A percentile compares a stretch with the other conserved stretches of the same genome.
Conservation (phyloP, 495 filamentous ascomycete species). For the Chaetomium tenue region DNA sequence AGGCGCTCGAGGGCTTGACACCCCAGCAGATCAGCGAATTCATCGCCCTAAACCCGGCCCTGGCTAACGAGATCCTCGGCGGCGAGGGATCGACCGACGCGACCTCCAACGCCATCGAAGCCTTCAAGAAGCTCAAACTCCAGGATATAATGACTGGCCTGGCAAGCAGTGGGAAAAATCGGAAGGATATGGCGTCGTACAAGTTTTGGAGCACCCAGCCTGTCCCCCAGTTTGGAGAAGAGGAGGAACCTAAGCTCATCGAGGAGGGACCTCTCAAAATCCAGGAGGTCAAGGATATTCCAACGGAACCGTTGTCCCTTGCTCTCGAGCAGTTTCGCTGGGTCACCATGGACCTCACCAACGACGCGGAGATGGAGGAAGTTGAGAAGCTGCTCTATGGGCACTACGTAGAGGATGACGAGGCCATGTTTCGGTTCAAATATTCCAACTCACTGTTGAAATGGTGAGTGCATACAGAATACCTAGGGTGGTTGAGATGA, state of each 20-base stretch:
- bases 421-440: slow-evolving; percentile 95
- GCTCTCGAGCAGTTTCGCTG: slow-evolving; percentile 80
- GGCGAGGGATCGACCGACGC: slow-evolving; percentile 27
- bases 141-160: slow-evolving; percentile 81
- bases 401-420: slow-evolving; percentile 95
- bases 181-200: slow-evolving; percentile 93
- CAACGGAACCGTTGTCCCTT: slow-evolving; percentile 64
- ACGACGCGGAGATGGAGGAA: slow-evolving; percentile 62
- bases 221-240: slow-evolving; percentile 75
- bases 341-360: slow-evolving; percentile 81
- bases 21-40: slow-evolving; percentile 53
- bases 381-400: slow-evolving; percentile 83
- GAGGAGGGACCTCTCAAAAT: slow-evolving; percentile 56
- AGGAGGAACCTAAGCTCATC: slow-evolving; percentile 41
- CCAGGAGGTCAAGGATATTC: slow-evolving; percentile 71
- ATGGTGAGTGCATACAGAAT: slow-evolving; percentile 60
- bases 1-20: slow-evolving; percentile 47
- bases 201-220: slow-evolving; percentile 99
- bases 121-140: slow-evolving; percentile 69
- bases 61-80: slow-evolving; percentile 54
- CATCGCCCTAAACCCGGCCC: slow-evolving; percentile 59
- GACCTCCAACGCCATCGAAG: slow-evolving; percentile 51
- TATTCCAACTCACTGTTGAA: slow-evolving; percentile 85
- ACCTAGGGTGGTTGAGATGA: too few species aligned
- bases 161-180: slow-evolving; percentile 72